phyloP scores from a whole-genome alignment of 1,284 basidiomycete genomes.

The Cutaneotrichosporon cyanovorans region DNA sequence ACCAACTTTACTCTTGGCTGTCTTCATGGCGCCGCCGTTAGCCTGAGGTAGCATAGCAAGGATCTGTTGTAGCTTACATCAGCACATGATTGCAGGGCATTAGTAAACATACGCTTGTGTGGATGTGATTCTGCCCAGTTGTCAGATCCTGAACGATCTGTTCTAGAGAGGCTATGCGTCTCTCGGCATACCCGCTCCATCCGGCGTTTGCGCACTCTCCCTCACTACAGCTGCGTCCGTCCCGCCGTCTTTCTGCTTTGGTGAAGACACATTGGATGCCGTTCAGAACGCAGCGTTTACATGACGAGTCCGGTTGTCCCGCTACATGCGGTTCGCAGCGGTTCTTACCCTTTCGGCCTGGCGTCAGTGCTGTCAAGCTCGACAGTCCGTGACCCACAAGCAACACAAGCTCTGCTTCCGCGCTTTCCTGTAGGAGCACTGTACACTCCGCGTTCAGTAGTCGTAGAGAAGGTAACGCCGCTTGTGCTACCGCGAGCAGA shows the following conservation, averaged over 20 bases:
- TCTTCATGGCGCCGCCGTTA: no score
- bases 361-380: background rate
- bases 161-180: slow-evolving; percentile 42
- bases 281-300: slow-evolving; percentile 77
- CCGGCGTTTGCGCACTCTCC: slow-evolving; percentile 51
- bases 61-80: slow-evolving; percentile 41
- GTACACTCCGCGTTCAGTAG: no score
- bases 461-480: no score
- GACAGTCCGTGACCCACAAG: slow-evolving; percentile 29
- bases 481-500: no score
- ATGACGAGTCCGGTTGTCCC: slow-evolving; percentile 34
- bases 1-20: no score
- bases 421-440: slow-evolving; percentile 35
- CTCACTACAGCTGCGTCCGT: slow-evolving; percentile 44
- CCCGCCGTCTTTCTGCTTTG: slow-evolving; percentile 55
- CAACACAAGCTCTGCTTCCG: slow-evolving; percentile 42
- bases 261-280: slow-evolving; percentile 81
- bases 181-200: slow-evolving; percentile 49
- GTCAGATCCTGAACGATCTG: slow-evolving; percentile 35
- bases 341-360: slow-evolving; percentile 79
- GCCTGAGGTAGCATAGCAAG: slow-evolving; percentile 28
- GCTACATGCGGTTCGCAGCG: slow-evolving; percentile 70
- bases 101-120: slow-evolving; percentile 26
- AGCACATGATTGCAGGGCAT: background rate
- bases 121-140: slow-evolving; percentile 41